Evolutionary conservation across 257 asterid species (phyloP).

Genomic region (Ocimum tenuiflorum): DNA sequence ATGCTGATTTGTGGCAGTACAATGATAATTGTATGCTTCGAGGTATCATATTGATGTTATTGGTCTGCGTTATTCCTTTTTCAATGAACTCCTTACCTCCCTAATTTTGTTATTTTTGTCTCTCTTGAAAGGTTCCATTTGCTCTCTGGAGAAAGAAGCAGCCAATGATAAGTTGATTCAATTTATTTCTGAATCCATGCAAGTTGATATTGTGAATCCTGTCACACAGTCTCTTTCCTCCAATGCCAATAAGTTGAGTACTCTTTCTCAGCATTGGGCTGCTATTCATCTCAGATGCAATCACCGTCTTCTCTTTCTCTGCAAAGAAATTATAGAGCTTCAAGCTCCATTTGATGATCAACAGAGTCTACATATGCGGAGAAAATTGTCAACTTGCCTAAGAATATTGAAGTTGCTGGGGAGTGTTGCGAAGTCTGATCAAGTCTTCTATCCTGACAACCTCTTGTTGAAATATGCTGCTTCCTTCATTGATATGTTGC

Average conservation of each 20-base stretch:
- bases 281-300: slow-evolving; percentile 69
- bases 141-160: slow-evolving; percentile 64
- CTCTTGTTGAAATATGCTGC: slow-evolving; percentile 58
- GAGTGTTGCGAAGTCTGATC: slow-evolving; percentile 46
- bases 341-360: slow-evolving; percentile 55
- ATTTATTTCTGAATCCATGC: slow-evolving; percentile 54
- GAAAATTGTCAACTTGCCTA: slow-evolving; percentile 51
- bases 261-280: slow-evolving; percentile 73
- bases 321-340: slow-evolving; percentile 50
- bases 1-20: slow-evolving; percentile 42
- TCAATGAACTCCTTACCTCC: background rate
- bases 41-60: slow-evolving; percentile 46
- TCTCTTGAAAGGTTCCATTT: slow-evolving; percentile 50
- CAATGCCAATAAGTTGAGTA: slow-evolving; percentile 37
- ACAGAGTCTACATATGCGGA: slow-evolving; percentile 44
- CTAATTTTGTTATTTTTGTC: slow-evolving; percentile 7
- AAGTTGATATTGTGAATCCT: slow-evolving; percentile 39
- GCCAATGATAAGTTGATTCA: slow-evolving; percentile 49
- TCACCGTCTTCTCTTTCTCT: slow-evolving; percentile 50
- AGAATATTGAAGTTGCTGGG: slow-evolving; percentile 67
- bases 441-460: slow-evolving; percentile 44
- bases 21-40: slow-evolving; percentile 56
- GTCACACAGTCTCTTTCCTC: slow-evolving; percentile 34
- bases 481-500: slow-evolving; percentile 49
- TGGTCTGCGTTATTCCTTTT: slow-evolving; percentile 11